Base-by-base conservation (phyloP, 345 rosid genomes). In the Linum tenue region DNA sequence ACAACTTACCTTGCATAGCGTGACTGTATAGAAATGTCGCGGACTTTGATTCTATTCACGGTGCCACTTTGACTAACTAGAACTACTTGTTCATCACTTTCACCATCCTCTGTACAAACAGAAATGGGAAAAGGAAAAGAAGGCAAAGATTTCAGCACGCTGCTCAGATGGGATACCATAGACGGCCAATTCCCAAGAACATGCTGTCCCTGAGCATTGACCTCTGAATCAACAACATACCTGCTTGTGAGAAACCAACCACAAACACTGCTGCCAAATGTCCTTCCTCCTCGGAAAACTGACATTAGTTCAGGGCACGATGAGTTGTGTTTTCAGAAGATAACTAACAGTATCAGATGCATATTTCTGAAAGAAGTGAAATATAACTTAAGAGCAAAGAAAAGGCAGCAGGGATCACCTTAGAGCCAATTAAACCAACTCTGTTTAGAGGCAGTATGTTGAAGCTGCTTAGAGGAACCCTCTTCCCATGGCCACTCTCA, bases 41-140 rank as follows among this genome's bases (percentile, higher is more conserved):
- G 81, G 67, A 90, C 99, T 82, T 94, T 94, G 68, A 94, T 84
- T 74, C 97, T 81, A 72, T 88, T 94, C 15, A 85, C 85, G 37
- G 88, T 86, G 60, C 99, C 97, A 50, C 92, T 92, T 70, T 92
- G 99, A 81, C 97, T 92, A 56, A 92, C 95, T 15, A 90, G 73
- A 75, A 94, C 95, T 36, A 94, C 90, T 76, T 94, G 99, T 69
- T 94, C 99, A 60, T 94, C 92, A 48, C 92, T 86, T 74, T 94
- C 96, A 37, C 96, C 96, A 74, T 90, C 90, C 65, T 88, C 95
- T 88, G 78, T 58, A 60, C 56, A 22, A 22, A 22, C 31, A 22
- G 31, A 22, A 22, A 22, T 22, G 31, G 31, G 31, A 22, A 22
- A 22, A 16, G 3, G 14, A 4, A 48, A 48, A 15, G 10, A 1